Conservation (phyloP, 352 stramenopile species). For the Globisporangium spiculum region DNA sequence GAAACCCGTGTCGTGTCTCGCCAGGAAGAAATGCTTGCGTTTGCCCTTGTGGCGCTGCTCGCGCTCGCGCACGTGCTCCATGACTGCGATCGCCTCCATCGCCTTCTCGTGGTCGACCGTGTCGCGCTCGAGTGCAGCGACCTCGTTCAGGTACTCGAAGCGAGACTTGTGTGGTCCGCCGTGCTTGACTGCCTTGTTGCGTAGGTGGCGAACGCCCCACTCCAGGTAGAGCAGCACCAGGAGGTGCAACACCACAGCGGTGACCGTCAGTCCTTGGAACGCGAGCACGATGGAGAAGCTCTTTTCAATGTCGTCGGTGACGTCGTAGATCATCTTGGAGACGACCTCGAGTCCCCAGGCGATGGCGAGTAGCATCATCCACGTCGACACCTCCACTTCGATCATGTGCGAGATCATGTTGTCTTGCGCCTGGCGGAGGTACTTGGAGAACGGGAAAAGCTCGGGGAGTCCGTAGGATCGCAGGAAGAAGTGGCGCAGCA, state of each 20-base stretch:
- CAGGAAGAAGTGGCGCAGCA: constrained; percentile 50
- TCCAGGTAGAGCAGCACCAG: constrained; percentile 37
- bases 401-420: constrained; percentile 82
- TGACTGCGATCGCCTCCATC: constrained; percentile 24
- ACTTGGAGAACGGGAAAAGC: constrained; percentile 73
- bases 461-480: constrained; percentile 38
- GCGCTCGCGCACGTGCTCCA: constrained; percentile 21
- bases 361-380: constrained; percentile 46
- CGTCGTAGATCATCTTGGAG: constrained; percentile 14
- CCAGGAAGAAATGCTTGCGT: constrained; percentile 1
- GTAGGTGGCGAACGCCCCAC: not conserved
- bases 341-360: constrained; percentile 38
- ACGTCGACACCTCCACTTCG: constrained; percentile 69
- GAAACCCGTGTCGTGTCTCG: constrained; percentile 25
- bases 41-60: constrained; percentile 10
- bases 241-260: constrained; percentile 35
- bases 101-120: constrained; percentile 17
- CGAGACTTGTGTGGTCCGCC: not conserved
- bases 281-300: constrained; percentile 30
- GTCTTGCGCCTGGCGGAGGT: constrained; percentile 64
- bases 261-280: constrained; percentile 35
- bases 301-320: constrained; percentile 15
- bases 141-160: constrained; percentile 21
- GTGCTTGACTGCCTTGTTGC: not conserved
- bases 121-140: constrained; percentile 19